Base-by-base conservation (phyloP, 73 alveolate genomes). In the Uronychia binucleata region DNA sequence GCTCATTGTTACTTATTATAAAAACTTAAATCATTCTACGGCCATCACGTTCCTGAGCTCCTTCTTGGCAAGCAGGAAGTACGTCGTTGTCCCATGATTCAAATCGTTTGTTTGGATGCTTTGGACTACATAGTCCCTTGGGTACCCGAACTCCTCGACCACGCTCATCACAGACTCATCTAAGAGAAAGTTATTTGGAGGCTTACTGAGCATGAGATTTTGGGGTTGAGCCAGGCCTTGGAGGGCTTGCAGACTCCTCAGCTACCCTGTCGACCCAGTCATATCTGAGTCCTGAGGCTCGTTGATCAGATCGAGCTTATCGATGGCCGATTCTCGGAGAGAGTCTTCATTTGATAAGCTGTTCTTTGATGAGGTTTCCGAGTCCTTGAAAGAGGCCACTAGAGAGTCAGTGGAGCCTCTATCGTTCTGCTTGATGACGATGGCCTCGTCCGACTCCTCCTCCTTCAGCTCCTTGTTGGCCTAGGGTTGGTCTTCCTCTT, bases 71-170 rank as follows among this genome's bases (percentile, higher is more conserved):
- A 95, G 83, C 31, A 95, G 60, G 84, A 80, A 87, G 85, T 95
- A 92, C 34, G 95, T 89, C 5, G 98, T 78, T 1, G 98, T 91
- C 13, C 97, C 98, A 89, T 95, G 91, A 84, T 95, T 95, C 59
- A 95, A 82, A 29, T 67, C 92, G 83, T 92, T 95, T 31, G 88
- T 95, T 28, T 90, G 77, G 27, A 95, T 83, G 74, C 94, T 80
- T 28, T 90, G 75, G 58, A 88, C 82, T 13, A 88, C 59, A 46
- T 80, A 88, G 14, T 82, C 89, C 59, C 88, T 75, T 0, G 94
- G 90, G 74, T 75, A 88, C 30, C 90, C 90, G 60, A 67, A 74
- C 19, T 32, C 34, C 59, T 75, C 86, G 0, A 88, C 58, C 34
- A 25, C 77, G 30, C 74, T 34, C 26, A 88, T 74, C 26, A 82